These are phyloP conservation scores for Rhizoclosmatium globosum DNA, from an alignment of 192 early-diverging fungal genomes.

Conservation along the genomic window DNA sequence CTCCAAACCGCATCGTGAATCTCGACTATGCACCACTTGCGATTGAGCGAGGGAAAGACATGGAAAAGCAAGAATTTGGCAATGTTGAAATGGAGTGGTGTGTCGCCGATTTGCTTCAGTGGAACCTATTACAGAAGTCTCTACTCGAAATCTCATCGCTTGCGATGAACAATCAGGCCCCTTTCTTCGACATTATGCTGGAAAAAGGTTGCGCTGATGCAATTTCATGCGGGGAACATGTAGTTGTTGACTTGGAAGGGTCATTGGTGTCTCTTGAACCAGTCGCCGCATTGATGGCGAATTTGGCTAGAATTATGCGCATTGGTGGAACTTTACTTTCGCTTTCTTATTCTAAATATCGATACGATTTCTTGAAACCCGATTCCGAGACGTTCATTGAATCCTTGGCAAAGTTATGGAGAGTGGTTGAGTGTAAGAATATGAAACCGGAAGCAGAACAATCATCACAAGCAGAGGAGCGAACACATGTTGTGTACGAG, in stretches of 20 bases:
- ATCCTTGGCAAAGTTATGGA: neutral
- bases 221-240: slow-evolving; percentile 19
- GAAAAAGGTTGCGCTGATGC: slow-evolving; percentile 27
- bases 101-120: slow-evolving; percentile 7
- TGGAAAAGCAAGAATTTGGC: neutral
- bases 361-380: slow-evolving; percentile 17
- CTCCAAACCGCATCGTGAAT: neutral
- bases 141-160: neutral
- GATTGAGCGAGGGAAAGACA: neutral
- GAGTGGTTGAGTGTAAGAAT: neutral
- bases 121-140: neutral
- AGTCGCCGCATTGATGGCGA: neutral
- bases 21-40: slow-evolving; percentile 25
- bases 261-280: neutral
- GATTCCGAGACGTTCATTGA: too few species aligned
- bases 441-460: slow-evolving; percentile 6
- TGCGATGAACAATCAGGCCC: neutral
- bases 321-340: neutral
- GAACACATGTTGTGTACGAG: neutral
- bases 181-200: neutral
- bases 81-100: slow-evolving; percentile 2
- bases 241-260: neutral
- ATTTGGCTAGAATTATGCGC: neutral
- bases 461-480: neutral
- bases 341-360: slow-evolving; percentile 25